Conservation (phyloP, 202 grass and related monocot genomes). For the Bolboschoenoplectus hybrid region DNA sequence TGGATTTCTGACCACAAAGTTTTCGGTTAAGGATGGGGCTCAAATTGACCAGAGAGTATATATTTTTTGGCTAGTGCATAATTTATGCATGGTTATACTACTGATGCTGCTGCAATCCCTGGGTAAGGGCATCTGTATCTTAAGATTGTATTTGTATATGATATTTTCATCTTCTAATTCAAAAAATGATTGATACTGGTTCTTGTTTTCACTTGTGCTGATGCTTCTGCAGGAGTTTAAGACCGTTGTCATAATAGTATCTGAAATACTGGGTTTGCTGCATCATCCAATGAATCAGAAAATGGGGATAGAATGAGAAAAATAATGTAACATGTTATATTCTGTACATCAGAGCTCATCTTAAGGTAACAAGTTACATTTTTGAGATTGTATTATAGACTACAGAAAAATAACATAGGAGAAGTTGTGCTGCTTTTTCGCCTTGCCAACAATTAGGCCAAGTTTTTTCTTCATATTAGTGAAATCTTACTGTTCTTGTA, state of each 20-base stretch:
- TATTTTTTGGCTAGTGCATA: not conserved
- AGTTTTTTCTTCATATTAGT: not conserved
- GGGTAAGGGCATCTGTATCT: not conserved
- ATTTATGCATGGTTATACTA: not conserved
- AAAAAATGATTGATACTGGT: not conserved
- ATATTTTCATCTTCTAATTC: not conserved
- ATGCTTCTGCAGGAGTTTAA: not conserved
- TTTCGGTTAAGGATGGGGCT: not conserved
- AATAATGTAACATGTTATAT: not conserved
- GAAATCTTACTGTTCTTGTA: not conserved
- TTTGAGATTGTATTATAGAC: not conserved
- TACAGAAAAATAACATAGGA: not conserved
- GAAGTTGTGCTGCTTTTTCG: not conserved
- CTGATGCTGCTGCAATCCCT: not conserved
- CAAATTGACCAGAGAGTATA: not conserved
- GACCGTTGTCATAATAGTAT: not conserved
- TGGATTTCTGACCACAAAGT: not conserved
- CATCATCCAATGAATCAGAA: not conserved
- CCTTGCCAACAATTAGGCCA: not conserved
- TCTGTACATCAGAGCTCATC: not conserved
- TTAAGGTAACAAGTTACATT: not conserved
- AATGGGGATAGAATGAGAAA: not conserved
- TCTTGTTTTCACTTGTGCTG: not conserved
- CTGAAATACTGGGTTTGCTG: conserved; percentile 1
- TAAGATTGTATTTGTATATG: not conserved